Percentiles rank a stretch among this genome's conserved stretches.
Evolutionary conservation across 129 eudicot species (phyloP).

Genomic region (Lactuca sativa): DNA sequence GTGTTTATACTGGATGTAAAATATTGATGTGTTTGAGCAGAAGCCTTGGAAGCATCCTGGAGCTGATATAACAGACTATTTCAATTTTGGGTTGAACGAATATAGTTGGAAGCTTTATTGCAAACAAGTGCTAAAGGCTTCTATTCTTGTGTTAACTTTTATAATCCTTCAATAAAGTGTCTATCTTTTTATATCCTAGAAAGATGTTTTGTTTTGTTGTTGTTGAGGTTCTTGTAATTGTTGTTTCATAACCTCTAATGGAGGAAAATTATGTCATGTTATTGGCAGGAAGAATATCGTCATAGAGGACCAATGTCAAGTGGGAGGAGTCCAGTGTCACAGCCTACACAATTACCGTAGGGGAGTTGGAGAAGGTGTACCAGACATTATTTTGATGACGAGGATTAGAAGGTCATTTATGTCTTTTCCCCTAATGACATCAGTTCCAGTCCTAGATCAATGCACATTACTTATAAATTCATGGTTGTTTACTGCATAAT

Average conservation of each 20-base stretch:
- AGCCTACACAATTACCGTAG: constrained; percentile 22
- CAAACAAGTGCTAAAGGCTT: constrained; percentile 53
- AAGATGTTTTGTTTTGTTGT: not conserved
- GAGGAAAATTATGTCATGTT: constrained; percentile 13
- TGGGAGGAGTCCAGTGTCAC: constrained; percentile 17
- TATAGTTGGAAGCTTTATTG: constrained; percentile 69
- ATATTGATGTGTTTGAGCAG: constrained; percentile 51
- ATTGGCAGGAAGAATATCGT: constrained; percentile 48
- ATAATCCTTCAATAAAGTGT: not conserved
- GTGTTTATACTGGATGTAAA: constrained; percentile 57
- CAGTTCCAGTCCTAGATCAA: no score
- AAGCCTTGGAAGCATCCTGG: constrained; percentile 72
- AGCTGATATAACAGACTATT: constrained; percentile 65
- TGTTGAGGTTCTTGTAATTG: constrained; percentile 12
- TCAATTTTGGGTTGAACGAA: constrained; percentile 76
- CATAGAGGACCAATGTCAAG: constrained; percentile 28
- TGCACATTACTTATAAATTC: no score
- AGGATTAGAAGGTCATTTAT: not conserved
- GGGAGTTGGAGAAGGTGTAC: not conserved
- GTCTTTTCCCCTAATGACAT: not conserved
- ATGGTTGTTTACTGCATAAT: no score
- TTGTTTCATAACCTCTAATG: not conserved
- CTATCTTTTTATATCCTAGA: not conserved
- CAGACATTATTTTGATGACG: not conserved
- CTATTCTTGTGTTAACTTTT: constrained; percentile 13